Evolutionary conservation across 176 grass and related monocot genomes (phyloP).

Genomic region (Oryza officinalis): DNA sequence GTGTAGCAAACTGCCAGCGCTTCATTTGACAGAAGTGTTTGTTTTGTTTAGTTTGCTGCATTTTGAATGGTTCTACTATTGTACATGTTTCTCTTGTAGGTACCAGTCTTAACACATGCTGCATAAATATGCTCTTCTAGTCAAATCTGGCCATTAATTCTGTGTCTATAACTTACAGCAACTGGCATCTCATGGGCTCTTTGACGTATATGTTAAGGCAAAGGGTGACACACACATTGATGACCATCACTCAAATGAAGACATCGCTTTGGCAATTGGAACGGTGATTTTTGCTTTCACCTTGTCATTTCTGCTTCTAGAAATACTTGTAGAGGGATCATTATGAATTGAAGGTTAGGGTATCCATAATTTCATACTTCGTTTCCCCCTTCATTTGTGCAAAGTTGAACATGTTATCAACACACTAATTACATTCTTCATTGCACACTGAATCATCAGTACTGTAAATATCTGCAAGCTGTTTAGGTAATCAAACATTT

Average conservation of each 20-base stretch:
- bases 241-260: constrained; percentile 98
- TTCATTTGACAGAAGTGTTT: constrained; percentile 7
- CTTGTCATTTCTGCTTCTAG: not conserved
- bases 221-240: constrained; percentile 94
- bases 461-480: not conserved
- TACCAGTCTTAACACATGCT: constrained; percentile 17
- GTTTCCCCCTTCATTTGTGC: not conserved
- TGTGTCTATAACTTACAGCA: constrained; percentile 56
- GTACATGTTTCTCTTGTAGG: not conserved
- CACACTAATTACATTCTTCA: not conserved
- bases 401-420: not conserved
- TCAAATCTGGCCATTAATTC: constrained; percentile 36
- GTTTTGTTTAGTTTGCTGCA: not conserved
- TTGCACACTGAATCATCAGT: not conserved
- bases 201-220: constrained; percentile 84
- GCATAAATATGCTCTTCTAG: not conserved
- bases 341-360: constrained; percentile 7
- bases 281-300: constrained; percentile 57
- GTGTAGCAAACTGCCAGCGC: not conserved
- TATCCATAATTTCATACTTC: not conserved
- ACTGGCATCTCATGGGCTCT: constrained; percentile 91
- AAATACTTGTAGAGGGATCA: not conserved
- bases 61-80: constrained; percentile 5
- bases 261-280: constrained; percentile 95
- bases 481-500: not conserved